Base-by-base conservation (phyloP, 2,329 filamentous ascomycete species). In the Colletotrichum lindemuthianum region DNA sequence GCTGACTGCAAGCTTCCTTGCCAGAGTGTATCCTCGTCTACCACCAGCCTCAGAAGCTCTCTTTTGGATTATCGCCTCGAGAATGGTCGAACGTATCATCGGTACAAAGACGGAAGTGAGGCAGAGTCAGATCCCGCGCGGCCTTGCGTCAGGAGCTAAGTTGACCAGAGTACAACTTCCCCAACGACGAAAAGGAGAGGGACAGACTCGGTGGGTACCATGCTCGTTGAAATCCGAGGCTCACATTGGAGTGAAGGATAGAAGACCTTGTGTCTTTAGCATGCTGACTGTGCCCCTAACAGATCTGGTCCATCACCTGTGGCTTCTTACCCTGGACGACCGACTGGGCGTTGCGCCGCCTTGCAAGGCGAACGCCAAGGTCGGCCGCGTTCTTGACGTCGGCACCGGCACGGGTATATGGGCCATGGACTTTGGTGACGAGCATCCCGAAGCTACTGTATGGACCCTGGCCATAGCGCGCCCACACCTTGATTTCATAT, bases 391-490 rank as follows among this genome's bases (percentile, higher is more conserved):
- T 6, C 71, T 85, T 2, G 82, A 85, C 69, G 68, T 82, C 41
- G 81, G 81, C 9, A 82, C 80, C 1, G 82, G 82, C 0, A 84
- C 81, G 4, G 81, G 81, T 10, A 70, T 75, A 7, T 80, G 78
- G 78, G 75, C 76, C 2, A 76, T 83, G 7, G 82, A 84, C 58
- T 78, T 82, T 67, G 80, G 72, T 70, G 45, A 52, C 16, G 43
- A 48, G 40, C 48, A 60, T 2, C 58, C 50, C 0, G 58, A 60
- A 4, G 34, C 49, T 12, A 50, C 24, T 24, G 24, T 24, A 24
- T 4, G 24, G 5, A 1, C 24, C 24, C 24, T 24, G 24, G 4
- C 24, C 3, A 24, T 4, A 24, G 24, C n/a, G n/a, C n/a, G n/a
- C n/a, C n/a, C n/a, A n/a, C n/a, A n/a, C n/a, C n/a, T n/a, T n/a